These are phyloP conservation scores for Xylaria cubensis DNA, from an alignment of 495 filamentous ascomycete species.

Conservation along the genomic window DNA sequence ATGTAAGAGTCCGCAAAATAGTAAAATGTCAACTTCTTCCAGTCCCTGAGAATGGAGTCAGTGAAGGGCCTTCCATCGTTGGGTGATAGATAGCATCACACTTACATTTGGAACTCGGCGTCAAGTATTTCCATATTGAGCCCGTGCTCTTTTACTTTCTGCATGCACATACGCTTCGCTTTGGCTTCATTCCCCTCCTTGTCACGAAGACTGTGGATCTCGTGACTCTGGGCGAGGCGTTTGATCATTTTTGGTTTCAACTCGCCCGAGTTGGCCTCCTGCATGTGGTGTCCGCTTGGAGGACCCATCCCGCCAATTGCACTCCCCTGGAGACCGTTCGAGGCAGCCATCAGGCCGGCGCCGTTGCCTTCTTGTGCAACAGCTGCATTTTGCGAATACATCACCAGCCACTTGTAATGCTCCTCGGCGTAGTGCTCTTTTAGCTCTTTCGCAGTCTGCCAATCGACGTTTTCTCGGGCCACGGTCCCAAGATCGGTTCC, in stretches of 20 bases:
- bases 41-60: slow-evolving; percentile 72
- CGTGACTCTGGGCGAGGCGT: slow-evolving; percentile 86
- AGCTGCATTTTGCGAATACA: slow-evolving; percentile 84
- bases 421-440: slow-evolving; percentile 91
- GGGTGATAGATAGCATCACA: slow-evolving; percentile 26
- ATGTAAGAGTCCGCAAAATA: slow-evolving; percentile 98
- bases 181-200: slow-evolving; percentile 99
- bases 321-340: slow-evolving; percentile 67
- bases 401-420: slow-evolving; percentile 96
- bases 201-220: slow-evolving; percentile 83
- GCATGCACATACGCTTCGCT: slow-evolving; percentile 92
- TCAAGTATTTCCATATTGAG: slow-evolving; percentile 98
- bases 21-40: slow-evolving; percentile 98
- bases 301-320: slow-evolving; percentile 78
- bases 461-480: slow-evolving; percentile 79
- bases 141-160: slow-evolving; percentile 92
- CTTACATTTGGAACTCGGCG: slow-evolving; percentile 98
- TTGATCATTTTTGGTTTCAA: slow-evolving; percentile 96
- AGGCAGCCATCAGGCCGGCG: slow-evolving; percentile 61
- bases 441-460: slow-evolving; percentile 81
- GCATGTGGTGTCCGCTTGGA: slow-evolving; percentile 71
- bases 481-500: slow-evolving; percentile 97
- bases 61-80: slow-evolving; percentile 2
- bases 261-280: slow-evolving; percentile 75
- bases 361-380: slow-evolving; percentile 62